Percentiles rank a stretch among this genome's conserved stretches.
phyloP scores from a whole-genome alignment of 2,329 filamentous ascomycete species.

The Claviceps pazoutovae region DNA sequence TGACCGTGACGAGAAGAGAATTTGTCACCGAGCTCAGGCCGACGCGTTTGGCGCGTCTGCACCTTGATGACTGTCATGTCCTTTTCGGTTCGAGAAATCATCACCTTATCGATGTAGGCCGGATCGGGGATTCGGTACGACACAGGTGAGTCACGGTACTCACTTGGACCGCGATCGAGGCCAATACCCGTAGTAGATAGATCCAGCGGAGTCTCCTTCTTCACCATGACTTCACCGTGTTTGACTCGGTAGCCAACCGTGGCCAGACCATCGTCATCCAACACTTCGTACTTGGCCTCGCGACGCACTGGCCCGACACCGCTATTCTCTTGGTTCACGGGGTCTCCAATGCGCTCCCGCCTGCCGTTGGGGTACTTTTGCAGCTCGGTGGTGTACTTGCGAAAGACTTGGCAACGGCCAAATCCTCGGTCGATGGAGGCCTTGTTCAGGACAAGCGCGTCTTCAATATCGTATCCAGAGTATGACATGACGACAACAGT shows the following conservation, averaged over 20 bases:
- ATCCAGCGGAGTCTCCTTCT: constrained; percentile 76
- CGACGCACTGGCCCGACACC: constrained; percentile 48
- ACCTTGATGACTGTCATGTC: constrained; percentile 85
- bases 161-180: constrained; percentile 46
- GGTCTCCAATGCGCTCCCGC: constrained; percentile 49
- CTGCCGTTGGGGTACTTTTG: constrained; percentile 81
- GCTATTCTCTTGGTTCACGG: constrained; percentile 29
- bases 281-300: constrained; percentile 54
- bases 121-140: constrained; percentile 75
- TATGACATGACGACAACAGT: constrained; percentile 99
- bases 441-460: constrained; percentile 93
- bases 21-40: constrained; percentile 93
- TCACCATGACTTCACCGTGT: constrained; percentile 72
- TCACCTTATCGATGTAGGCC: constrained; percentile 89
- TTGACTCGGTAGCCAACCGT: constrained; percentile 71
- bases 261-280: constrained; percentile 80
- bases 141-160: constrained; percentile 53
- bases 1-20: constrained; percentile 97
- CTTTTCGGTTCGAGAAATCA: constrained; percentile 79
- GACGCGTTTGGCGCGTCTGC: constrained; percentile 86
- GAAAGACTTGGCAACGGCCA: constrained; percentile 93
- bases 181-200: constrained; percentile 60
- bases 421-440: constrained; percentile 90
- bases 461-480: constrained; percentile 98
- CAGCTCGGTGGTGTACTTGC: constrained; percentile 77